A percentile compares a stretch with the other conserved stretches of the same genome.
phyloP scores from a whole-genome alignment of 805 yeast genomes.

The Monosporozyma siamensis region DNA sequence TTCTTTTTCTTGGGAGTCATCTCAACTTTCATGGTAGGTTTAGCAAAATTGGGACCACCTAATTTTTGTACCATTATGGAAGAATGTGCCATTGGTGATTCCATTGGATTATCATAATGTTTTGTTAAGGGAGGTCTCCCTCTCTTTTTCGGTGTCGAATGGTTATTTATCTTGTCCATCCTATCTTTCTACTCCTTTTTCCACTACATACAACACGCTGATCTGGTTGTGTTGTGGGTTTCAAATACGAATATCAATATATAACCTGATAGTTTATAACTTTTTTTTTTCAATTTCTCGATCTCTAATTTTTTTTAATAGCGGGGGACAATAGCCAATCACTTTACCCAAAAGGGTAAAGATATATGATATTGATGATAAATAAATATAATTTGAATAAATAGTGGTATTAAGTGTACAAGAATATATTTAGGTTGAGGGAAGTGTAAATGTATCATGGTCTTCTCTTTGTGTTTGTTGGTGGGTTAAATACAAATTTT shows the following conservation, averaged over 20 bases:
- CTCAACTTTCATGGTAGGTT: slow-evolving; percentile 31
- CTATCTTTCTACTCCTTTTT: neutral
- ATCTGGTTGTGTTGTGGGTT: too few relatives aligned
- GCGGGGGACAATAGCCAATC: too few relatives aligned
- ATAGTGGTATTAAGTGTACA: slow-evolving; percentile 1
- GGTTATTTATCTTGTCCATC: neutral
- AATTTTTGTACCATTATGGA: slow-evolving; percentile 26
- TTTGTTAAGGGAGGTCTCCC: slow-evolving; percentile 32
- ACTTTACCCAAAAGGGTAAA: too few relatives aligned
- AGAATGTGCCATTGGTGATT: slow-evolving; percentile 31
- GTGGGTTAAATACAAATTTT: slow-evolving; percentile 88
- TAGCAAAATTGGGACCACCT: slow-evolving; percentile 21
- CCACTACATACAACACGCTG: too few relatives aligned
- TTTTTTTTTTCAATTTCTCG: too few relatives aligned
- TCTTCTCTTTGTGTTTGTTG: slow-evolving; percentile 37
- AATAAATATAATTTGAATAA: slow-evolving; percentile 1
- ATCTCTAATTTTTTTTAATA: too few relatives aligned
- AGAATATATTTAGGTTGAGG: too few relatives aligned
- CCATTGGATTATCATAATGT: slow-evolving; percentile 28
- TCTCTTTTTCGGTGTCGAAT: slow-evolving; percentile 17
- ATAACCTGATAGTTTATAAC: too few relatives aligned
- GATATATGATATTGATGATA: slow-evolving; percentile 4
- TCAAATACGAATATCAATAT: too few relatives aligned
- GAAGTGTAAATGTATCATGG: too few relatives aligned
- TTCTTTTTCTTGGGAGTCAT: slow-evolving; percentile 7